A percentile compares a stretch with the other conserved stretches of the same genome.
phyloP scores from a whole-genome alignment of 2,329 filamentous ascomycete genomes.

The Lecanicillium sp. region DNA sequence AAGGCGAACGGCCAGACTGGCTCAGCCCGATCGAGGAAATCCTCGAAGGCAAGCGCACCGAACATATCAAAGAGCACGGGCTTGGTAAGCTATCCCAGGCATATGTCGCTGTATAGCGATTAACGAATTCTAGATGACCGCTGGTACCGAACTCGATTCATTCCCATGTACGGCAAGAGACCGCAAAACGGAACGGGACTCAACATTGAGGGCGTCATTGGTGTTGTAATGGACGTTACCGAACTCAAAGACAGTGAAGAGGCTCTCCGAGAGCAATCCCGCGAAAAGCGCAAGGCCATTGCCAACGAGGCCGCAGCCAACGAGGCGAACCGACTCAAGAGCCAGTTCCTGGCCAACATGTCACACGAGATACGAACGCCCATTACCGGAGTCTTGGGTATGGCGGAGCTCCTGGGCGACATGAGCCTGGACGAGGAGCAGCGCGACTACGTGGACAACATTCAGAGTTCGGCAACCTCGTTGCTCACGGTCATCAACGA shows the following conservation, averaged over 20 bases:
- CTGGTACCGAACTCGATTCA: slow-evolving; percentile 66
- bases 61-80: slow-evolving; percentile 60
- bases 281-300: slow-evolving; percentile 63
- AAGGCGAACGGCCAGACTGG: slow-evolving; percentile 43
- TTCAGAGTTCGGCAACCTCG: slow-evolving; percentile 73
- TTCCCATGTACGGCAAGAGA: slow-evolving; percentile 57
- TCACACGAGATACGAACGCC: slow-evolving; percentile 75
- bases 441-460: slow-evolving; percentile 68
- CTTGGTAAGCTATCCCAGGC: slow-evolving; percentile 34
- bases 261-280: slow-evolving; percentile 56
- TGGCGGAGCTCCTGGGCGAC: slow-evolving; percentile 68
- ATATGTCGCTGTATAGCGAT: background rate
- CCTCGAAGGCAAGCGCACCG: slow-evolving; percentile 51
- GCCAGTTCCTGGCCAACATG: slow-evolving; percentile 75
- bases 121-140: slow-evolving; percentile 40
- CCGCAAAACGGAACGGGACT: slow-evolving; percentile 43
- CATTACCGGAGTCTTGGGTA: slow-evolving; percentile 74
- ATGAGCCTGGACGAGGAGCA: slow-evolving; percentile 65
- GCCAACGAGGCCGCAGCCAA: slow-evolving; percentile 74
- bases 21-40: slow-evolving; percentile 57
- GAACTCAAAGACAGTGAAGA: slow-evolving; percentile 61
- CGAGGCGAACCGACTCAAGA: slow-evolving; percentile 74
- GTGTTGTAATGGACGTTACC: slow-evolving; percentile 74
- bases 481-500: slow-evolving; percentile 86
- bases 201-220: slow-evolving; percentile 64